Base-by-base conservation (phyloP, 2,329 filamentous ascomycete genomes). In the Colletotrichum camelliae region DNA sequence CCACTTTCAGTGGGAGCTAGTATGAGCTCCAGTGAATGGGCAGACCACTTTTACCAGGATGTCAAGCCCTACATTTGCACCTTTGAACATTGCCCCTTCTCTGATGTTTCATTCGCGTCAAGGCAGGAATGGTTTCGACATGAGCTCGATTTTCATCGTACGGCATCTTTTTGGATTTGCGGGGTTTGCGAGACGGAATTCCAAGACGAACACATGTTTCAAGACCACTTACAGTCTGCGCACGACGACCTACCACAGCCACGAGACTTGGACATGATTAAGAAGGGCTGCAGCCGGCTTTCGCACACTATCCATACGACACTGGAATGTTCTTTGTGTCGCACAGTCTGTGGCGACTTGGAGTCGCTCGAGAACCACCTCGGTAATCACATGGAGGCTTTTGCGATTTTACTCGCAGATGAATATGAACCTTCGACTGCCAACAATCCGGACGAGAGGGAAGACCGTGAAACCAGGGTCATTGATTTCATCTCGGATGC, bases 41-140 rank as follows among this genome's bases (percentile, higher is more conserved):
- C 55, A 7, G 21, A 24, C 16, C 60, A 62, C 60, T 62, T 62
- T 4, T 62, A 62, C 2, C 31, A 62, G 35, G 60, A 62, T 13
- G n/a, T 37, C 33, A 62, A 62, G 31, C 60, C 60, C 0, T 62
- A 62, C 7, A 62, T 62, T 3, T 62, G 60, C 31, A 62, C 60
- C 4, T 21, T 35, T 8, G 29, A 2, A 12, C 5, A 0, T 4
- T 31, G 27, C 1, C 6, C 10, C 24, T 1, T 10, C 18, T 12
- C 29, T 8, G 12, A 18, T 24, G 3, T 62, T 24, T 21, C 16
- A 5, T 62, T 62, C 4, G 33, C 60, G 6, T 62, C 60, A 13
- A 24, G 60, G 6, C 29, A 62, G 21, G 60, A 62, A 35, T 62
- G 60, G 60, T 62, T 62, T 24, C 60, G 60, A 12, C 60, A 62